A percentile compares a stretch with the other conserved stretches of the same genome.
phyloP scores from a whole-genome alignment of 192 early-diverging fungal genomes.

The Entomortierella chlamydospora region DNA sequence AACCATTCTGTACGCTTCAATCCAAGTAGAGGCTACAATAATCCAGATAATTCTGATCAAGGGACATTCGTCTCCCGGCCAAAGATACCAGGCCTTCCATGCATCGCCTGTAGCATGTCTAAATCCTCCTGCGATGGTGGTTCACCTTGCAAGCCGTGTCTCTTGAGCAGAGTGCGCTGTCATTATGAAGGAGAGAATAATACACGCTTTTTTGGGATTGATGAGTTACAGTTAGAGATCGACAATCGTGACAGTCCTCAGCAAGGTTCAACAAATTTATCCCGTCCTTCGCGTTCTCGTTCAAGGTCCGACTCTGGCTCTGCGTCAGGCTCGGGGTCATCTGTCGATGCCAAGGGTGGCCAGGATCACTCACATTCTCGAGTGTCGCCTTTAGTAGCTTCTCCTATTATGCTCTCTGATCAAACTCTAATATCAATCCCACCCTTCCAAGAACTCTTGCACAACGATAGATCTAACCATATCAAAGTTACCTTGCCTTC shows the following conservation, averaged over 20 bases:
- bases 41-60: conserved; percentile 1
- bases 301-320: conserved; percentile 38
- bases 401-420: conserved; percentile 38
- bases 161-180: conserved; percentile 26
- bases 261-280: conserved; percentile 4
- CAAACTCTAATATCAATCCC: conserved; percentile 49
- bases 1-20: conserved; percentile 42
- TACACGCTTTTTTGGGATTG: conserved; percentile 49
- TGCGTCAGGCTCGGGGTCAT: conserved; percentile 12
- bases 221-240: conserved; percentile 32
- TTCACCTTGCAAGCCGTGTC: conserved; percentile 36
- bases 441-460: conserved; percentile 37
- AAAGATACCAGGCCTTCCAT: conserved; percentile 29
- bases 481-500: conserved; percentile 22
- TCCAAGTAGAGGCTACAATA: conserved; percentile 35
- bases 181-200: conserved; percentile 49
- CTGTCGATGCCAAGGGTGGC: not conserved
- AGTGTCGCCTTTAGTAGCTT: conserved; percentile 21
- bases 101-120: conserved; percentile 42
- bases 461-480: conserved; percentile 7
- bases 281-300: conserved; percentile 22
- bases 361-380: conserved; percentile 21
- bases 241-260: conserved; percentile 36
- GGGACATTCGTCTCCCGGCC: conserved; percentile 38
- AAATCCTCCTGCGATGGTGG: conserved; percentile 36